Evolutionary conservation across 495 filamentous ascomycete genomes (phyloP), one percentile per base, ranked within the genome.

Genomic region (Hypoxylon trugodes): DNA sequence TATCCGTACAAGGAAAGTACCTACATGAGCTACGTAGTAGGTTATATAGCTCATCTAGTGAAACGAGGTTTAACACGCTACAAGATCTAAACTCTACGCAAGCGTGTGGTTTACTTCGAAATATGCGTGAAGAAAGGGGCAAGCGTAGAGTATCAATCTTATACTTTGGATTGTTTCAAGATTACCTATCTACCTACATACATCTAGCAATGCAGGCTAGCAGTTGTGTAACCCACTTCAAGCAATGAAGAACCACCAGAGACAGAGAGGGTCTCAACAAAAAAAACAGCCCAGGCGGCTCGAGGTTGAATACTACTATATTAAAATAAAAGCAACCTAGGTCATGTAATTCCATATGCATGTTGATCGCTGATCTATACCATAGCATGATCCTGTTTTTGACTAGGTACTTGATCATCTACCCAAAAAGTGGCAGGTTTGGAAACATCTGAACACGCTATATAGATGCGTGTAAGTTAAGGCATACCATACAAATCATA

Each of bases 241-340:
- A n/a, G n/a, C n/a, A n/a, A n/a, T n/a, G n/a, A n/a, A n/a, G n/a
- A n/a, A n/a, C n/a, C n/a, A n/a, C n/a, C n/a, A n/a, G n/a, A n/a
- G n/a, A n/a, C n/a, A n/a, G n/a, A n/a, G n/a, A 33, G 35, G 45
- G 21, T 46, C 60, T 63, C 60, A 63, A 63, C 53, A 64, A 64
- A 56, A 58, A 45, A 46, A n/a, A n/a, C n/a, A n/a, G n/a, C 16
- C 26, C n/a, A 7, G 19, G 38, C 19, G 22, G 32, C 33, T 49
- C 35, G 2, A 49, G 35, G 41, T 25, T 24, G 24, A 43, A 42
- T 59, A 25, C 18, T 53, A 52, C 57, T 40, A 13, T 38, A 21
- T 40, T 42, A 36, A 60, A 59, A 35, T 37, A 56, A 0, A 7
- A 40, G 16, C n/a, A n/a, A n/a, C n/a, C n/a, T n/a, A n/a, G n/a